These are phyloP conservation scores for Bothriochloa decipiens DNA, from an alignment of 176 grass and related monocot genomes.

Conservation along the genomic window DNA sequence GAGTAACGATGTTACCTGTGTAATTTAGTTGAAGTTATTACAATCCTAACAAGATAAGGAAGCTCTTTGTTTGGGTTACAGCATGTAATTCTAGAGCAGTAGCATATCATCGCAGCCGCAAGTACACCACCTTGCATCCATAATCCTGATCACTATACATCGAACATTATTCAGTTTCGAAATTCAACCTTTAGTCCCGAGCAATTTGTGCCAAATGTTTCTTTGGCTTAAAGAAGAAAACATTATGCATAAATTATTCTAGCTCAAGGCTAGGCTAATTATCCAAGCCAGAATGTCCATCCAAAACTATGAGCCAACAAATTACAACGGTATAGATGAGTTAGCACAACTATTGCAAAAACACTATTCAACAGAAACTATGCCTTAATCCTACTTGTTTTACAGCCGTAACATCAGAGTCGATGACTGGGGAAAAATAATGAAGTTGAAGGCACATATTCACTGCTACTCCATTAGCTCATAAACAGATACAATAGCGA, in stretches of 20 bases:
- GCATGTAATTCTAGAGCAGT: background rate
- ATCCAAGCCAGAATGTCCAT: slow-evolving; percentile 24
- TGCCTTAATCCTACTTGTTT: slow-evolving; percentile 44
- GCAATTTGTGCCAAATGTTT: background rate
- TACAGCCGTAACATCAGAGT: slow-evolving; percentile 49
- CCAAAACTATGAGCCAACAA: slow-evolving; percentile 47
- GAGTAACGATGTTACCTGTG: background rate
- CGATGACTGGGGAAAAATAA: slow-evolving; percentile 49
- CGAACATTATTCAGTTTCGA: background rate
- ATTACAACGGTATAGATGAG: slow-evolving; percentile 44
- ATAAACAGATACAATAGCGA: slow-evolving; percentile 38
- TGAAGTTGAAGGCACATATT: slow-evolving; percentile 57
- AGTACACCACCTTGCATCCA: background rate
- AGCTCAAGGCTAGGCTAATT: slow-evolving; percentile 14
- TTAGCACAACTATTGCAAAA: slow-evolving; percentile 43
- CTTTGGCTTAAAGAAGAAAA: background rate
- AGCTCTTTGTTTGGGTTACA: background rate
- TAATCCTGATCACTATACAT: background rate
- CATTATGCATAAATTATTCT: slow-evolving; percentile 31
- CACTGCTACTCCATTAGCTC: slow-evolving; percentile 53
- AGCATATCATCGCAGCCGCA: background rate
- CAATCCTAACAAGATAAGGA: background rate
- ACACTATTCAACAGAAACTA: slow-evolving; percentile 38
- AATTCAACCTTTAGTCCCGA: background rate
- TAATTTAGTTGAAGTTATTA: background rate